These are phyloP conservation scores for Cyclotella baltica DNA, from an alignment of 108 stramenopile genomes.

Conservation along the genomic window DNA sequence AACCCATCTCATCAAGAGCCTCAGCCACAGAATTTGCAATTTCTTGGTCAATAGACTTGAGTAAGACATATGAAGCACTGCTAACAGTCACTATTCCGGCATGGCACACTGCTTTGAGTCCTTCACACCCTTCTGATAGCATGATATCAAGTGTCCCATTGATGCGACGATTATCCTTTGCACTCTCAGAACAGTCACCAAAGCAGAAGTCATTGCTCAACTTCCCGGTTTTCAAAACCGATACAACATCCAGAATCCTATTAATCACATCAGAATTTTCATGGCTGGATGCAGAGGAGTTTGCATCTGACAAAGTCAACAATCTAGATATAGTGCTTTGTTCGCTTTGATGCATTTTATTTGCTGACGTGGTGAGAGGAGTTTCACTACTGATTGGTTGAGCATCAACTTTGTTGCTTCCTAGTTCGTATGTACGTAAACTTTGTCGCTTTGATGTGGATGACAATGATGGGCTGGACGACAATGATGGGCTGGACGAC, in stretches of 20 bases:
- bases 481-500: too few relatives aligned
- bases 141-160: background rate
- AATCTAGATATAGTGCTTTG: too few relatives aligned
- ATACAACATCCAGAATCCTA: background rate
- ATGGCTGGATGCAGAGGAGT: too few relatives aligned
- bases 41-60: background rate
- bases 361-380: too few relatives aligned
- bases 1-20: background rate
- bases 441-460: too few relatives aligned
- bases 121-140: background rate
- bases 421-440: too few relatives aligned
- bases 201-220: background rate
- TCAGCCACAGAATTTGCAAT: background rate
- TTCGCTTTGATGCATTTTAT: too few relatives aligned
- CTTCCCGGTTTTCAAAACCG: background rate
- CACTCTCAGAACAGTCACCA: background rate
- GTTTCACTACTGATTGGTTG: too few relatives aligned
- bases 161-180: background rate
- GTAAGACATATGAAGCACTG: background rate
- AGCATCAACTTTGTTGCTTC: too few relatives aligned
- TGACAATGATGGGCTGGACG: too few relatives aligned
- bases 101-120: background rate
- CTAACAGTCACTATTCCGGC: background rate
- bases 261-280: background rate
- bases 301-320: too few relatives aligned